Evolutionary conservation across 2,329 filamentous ascomycete species (phyloP), one percentile per base, ranked within the genome.

Genomic region (Sporothrix dimorphospora): DNA sequence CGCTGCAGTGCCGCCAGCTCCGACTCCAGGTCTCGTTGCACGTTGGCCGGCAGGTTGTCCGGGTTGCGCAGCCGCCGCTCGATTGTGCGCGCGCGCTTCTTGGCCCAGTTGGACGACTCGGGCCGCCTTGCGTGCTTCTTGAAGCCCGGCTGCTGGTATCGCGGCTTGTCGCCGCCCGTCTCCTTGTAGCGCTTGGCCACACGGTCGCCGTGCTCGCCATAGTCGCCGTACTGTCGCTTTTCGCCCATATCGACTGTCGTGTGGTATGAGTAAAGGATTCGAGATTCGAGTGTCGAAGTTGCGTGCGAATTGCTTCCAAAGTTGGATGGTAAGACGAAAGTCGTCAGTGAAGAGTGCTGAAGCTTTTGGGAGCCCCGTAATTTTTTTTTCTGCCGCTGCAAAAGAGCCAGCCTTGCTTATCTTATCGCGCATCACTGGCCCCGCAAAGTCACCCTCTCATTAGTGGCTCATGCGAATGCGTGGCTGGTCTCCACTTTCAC

Each of bases 1-100:
- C 88, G 84, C 80, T 89, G 86, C 77, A 90, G 90, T 4, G 90
- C 86, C 63, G 86, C 86, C 74, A 95, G 82, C 78, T 94, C 92
- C 71, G 92, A 86, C 81, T 94, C 91, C 73, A 92, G 86, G 34
- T 93, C 90, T 57, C 89, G 84, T 72, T 89, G 85, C 11, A 92
- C 86, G 77, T 91, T 86, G 40, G 91, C 90, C 0, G 92, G 91
- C 69, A 94, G 84, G 70, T 89, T 86, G 67, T 87, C 82, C 21
- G 77, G 73, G 14, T 87, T 85, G 73, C 87, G 85, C 45, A 95
- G 85, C 11, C 90, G 85, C 69, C 93, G 86, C 77, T 89, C 87
- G 71, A 94, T 88, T 69, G 90, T 89, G 70, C 93, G 87, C 72
- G 89, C 89, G 61, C 91, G 88, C 81, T 92, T 92, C 82, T 92